These are phyloP conservation scores for Cercospora sojina DNA, from an alignment of 2,329 filamentous ascomycete genomes.

Conservation along the genomic window DNA sequence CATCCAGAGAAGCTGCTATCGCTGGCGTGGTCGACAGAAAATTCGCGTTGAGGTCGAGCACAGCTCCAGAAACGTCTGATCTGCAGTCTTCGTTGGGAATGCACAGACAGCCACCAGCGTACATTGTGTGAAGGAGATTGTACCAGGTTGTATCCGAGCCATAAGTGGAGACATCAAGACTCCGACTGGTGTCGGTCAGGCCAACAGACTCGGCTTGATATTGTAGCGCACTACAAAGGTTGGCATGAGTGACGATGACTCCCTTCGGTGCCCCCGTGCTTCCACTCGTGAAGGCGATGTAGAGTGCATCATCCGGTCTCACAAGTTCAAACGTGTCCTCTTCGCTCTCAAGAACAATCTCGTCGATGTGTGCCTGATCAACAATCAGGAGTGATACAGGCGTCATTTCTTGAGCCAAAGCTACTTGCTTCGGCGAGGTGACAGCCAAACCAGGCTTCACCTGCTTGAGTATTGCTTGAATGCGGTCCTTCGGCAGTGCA, in stretches of 20 bases:
- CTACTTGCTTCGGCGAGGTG: conserved; percentile 1
- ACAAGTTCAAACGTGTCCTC: background rate
- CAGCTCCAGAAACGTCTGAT: background rate
- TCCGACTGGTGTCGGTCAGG: background rate
- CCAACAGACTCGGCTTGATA: background rate
- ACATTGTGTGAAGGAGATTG: conserved; percentile 3
- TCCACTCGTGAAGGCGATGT: conserved; percentile 8
- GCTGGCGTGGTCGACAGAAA: background rate
- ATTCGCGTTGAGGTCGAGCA: background rate
- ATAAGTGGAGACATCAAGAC: background rate
- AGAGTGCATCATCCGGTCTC: background rate
- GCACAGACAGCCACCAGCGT: conserved; percentile 1
- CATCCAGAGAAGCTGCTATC: background rate
- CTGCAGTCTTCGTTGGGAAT: background rate
- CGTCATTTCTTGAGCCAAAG: background rate
- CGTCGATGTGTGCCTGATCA: background rate
- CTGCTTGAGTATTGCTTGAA: conserved; percentile 22
- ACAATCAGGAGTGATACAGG: background rate
- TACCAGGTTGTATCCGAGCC: background rate
- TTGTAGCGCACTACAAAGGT: conserved; percentile 7
- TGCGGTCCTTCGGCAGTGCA: conserved; percentile 19
- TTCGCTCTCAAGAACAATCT: background rate
- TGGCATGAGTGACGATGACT: conserved; percentile 12
- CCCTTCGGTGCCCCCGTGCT: conserved; percentile 12
- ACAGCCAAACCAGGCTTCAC: conserved; percentile 26